Evolutionary conservation across 2,329 filamentous ascomycete genomes (phyloP).

Genomic region (Colletotrichum nymphaeae): DNA sequence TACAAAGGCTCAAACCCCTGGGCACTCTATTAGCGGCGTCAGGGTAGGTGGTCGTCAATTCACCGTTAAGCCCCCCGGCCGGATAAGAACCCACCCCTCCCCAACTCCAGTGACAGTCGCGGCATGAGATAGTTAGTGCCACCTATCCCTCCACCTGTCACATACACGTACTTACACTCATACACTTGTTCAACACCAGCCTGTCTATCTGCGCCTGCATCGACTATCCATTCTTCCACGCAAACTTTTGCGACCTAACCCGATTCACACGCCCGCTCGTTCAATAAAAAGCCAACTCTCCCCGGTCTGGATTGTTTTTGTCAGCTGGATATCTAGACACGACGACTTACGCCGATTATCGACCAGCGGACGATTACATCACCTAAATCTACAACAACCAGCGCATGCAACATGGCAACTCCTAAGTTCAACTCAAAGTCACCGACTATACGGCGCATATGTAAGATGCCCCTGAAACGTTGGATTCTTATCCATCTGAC

Average conservation of each 20-base stretch:
- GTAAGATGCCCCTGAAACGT: constrained; percentile 56
- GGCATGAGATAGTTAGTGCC: neutral
- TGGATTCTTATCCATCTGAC: neutral
- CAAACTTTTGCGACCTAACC: neutral
- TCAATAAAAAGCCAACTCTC: neutral
- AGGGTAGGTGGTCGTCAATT: neutral
- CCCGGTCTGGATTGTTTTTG: neutral
- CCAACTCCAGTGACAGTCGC: neutral
- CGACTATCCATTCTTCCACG: neutral
- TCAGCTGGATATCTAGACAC: neutral
- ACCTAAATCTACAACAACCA: constrained; percentile 5
- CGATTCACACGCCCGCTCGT: neutral
- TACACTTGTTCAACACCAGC: neutral
- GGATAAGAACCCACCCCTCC: constrained; percentile 1
- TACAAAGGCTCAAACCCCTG: constrained; percentile 13
- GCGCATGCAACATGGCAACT: constrained; percentile 50
- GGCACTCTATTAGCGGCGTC: constrained; percentile 6
- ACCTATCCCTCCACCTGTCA: constrained; percentile 2
- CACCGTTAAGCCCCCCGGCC: neutral
- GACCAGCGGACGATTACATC: neutral
- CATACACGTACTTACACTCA: neutral
- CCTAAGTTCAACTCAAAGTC: constrained; percentile 77
- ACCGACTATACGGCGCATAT: constrained; percentile 86
- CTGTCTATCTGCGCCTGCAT: neutral
- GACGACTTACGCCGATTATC: neutral